Evolutionary conservation across 257 asterid species (phyloP), one percentile per base, ranked within the genome.

Genomic region (Solanum habrochaites): DNA sequence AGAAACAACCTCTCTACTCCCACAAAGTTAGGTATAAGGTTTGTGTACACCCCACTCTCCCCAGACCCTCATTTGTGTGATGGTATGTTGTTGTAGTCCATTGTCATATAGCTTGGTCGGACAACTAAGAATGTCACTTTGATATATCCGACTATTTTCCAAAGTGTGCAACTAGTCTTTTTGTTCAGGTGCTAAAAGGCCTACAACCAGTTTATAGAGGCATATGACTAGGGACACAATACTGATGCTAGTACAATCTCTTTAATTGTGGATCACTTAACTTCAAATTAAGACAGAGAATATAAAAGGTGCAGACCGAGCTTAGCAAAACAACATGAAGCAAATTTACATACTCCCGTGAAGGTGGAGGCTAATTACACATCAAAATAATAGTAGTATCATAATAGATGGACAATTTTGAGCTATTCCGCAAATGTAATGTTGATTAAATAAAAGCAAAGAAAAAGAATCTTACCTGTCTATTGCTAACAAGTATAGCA

Each of bases 401-500:
- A 39, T 71, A 71, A 0, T 32, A 32, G 78, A 16, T 71, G 56
- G 20, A 74, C 52, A 42, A 12, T 40, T 77, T 77, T 74, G 52
- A 21, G 56, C 11, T 1, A n/a, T 13, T 8, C 37, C 8, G 7
- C 40, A 25, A 78, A 77, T 77, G 62, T 39, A 77, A 8, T 43
- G 83, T 25, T 43, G 83, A 43, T 14, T 0, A 45, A 27, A 78
- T 80, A 62, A 80, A 80, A 49, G 45, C 7, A 31, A 49, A 29
- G 20, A 4, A 83, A 37, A 40, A 43, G 71, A 29, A 20, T 35
- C 37, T 90, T 35, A 95, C 98, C 98, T 97, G 99, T 90, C 99
- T 94, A 87, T 97, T 95, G 95, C 99, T 93, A 25, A 97, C 99
- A 78, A 97, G 98, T 89, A 97, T 95, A 56, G 98, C 91, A 88